Evolutionary conservation across 2,329 filamentous ascomycete genomes (phyloP).

Genomic region (Ascomycota sp.): DNA sequence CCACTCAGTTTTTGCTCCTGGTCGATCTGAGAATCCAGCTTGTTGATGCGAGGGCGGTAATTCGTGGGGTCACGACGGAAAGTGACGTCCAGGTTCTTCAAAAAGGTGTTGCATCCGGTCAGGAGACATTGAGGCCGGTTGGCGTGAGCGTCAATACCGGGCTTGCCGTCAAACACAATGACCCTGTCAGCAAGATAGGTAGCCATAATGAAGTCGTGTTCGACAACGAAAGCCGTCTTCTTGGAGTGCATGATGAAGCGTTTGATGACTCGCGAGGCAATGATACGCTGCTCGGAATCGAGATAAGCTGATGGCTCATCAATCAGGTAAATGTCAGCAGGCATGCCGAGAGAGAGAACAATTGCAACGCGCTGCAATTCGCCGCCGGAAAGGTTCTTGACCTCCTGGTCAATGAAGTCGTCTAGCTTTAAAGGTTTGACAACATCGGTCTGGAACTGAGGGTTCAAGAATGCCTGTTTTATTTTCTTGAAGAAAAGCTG

Average conservation of each 20-base stretch:
- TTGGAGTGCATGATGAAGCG: constrained; percentile 99
- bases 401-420: constrained; percentile 98
- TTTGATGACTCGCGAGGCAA: constrained; percentile 94
- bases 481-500: constrained; percentile 99
- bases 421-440: constrained; percentile 99
- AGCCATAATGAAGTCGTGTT: constrained; percentile 99
- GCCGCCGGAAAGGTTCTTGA: constrained; percentile 97
- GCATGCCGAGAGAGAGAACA: constrained; percentile 83
- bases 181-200: constrained; percentile 68
- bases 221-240: constrained; percentile 97
- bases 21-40: constrained; percentile 83
- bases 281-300: constrained; percentile 96
- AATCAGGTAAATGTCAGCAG: constrained; percentile 95
- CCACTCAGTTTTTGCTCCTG: constrained; percentile 89
- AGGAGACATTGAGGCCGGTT: constrained; percentile 82
- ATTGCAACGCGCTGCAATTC: constrained; percentile 98
- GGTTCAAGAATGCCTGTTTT: constrained; percentile 85
- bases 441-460: constrained; percentile 98
- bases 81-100: constrained; percentile 92
- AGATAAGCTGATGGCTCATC: constrained; percentile 96
- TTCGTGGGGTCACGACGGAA: constrained; percentile 96
- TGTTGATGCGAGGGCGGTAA: constrained; percentile 96
- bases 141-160: constrained; percentile 71
- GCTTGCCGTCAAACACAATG: constrained; percentile 93
- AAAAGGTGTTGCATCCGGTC: constrained; percentile 88